These are phyloP conservation scores for Sugiyamaella mastotermitis DNA, from an alignment of 805 yeast species.

Conservation along the genomic window DNA sequence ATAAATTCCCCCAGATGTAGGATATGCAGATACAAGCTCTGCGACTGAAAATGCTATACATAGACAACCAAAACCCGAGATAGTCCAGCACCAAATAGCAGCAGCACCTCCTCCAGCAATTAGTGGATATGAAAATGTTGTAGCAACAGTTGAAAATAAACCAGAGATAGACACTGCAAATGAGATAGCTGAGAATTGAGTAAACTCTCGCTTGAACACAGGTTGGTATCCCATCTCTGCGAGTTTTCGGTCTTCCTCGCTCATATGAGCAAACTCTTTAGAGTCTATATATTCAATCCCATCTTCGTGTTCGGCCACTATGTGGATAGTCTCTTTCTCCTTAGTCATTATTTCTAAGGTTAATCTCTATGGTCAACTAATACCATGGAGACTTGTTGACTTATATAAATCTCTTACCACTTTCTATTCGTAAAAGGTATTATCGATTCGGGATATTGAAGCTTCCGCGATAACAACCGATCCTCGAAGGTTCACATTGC, in stretches of 20 bases:
- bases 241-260: slow-evolving; percentile 28
- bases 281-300: too few relatives aligned
- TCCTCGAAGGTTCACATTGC: too few relatives aligned
- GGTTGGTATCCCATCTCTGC: slow-evolving; percentile 53
- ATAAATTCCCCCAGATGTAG: slow-evolving; percentile 22
- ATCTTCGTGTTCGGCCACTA: too few relatives aligned
- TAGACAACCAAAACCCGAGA: slow-evolving; percentile 48
- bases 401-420: too few relatives aligned
- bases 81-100: slow-evolving; percentile 57
- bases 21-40: slow-evolving; percentile 42
- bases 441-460: too few relatives aligned
- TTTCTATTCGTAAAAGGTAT: too few relatives aligned
- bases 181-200: slow-evolving; percentile 55
- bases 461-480: too few relatives aligned
- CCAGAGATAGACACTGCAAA: slow-evolving; percentile 63
- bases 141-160: slow-evolving; percentile 54
- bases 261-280: slow-evolving; percentile 32
- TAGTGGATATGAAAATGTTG: slow-evolving; percentile 44
- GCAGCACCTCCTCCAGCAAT: slow-evolving; percentile 58
- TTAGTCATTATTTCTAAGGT: too few relatives aligned
- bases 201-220: slow-evolving; percentile 52
- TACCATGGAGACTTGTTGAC: too few relatives aligned
- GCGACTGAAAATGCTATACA: slow-evolving; percentile 63
- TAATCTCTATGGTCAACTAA: too few relatives aligned
- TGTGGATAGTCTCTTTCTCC: too few relatives aligned